phyloP scores from a whole-genome alignment of 1,139 yeast genomes.

The Suhomyces bokatorum region DNA sequence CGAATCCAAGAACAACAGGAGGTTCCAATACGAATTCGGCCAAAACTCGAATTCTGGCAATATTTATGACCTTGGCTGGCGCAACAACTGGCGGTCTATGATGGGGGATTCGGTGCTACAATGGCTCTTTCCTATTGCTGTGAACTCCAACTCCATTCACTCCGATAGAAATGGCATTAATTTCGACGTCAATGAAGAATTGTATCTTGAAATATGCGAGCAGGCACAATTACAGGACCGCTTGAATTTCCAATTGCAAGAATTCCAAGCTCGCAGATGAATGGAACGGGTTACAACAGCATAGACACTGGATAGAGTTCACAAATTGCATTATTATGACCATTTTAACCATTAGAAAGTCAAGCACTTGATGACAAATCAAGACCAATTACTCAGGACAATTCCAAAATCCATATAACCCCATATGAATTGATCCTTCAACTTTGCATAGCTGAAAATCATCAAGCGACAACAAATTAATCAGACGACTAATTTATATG shows the following conservation, averaged over 20 bases:
- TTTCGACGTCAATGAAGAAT: conserved; percentile 47
- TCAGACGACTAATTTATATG: too few species aligned
- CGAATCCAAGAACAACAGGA: conserved; percentile 48
- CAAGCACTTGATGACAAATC: too few species aligned
- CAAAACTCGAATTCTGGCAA: conserved; percentile 50
- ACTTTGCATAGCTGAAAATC: too few species aligned
- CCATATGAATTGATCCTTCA: too few species aligned
- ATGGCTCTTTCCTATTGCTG: conserved; percentile 71
- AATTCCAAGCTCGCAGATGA: conserved; percentile 7
- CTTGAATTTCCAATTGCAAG: conserved; percentile 44
- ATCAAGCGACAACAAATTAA: too few species aligned
- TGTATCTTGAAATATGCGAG: conserved; percentile 42
- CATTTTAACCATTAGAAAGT: background rate
- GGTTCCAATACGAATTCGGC: conserved; percentile 38
- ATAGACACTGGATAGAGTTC: background rate
- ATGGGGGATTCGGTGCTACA: conserved; percentile 68
- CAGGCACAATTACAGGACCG: conserved; percentile 49
- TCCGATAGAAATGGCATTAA: conserved; percentile 51
- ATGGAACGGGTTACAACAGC: background rate
- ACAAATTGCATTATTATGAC: background rate
- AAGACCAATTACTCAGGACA: too few species aligned
- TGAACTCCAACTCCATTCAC: conserved; percentile 23
- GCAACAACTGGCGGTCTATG: conserved; percentile 60
- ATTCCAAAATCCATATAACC: too few species aligned
- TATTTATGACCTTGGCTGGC: conserved; percentile 70